Conservation (phyloP, 148 eudicot genomes). For the Pouteria glomerata region DNA sequence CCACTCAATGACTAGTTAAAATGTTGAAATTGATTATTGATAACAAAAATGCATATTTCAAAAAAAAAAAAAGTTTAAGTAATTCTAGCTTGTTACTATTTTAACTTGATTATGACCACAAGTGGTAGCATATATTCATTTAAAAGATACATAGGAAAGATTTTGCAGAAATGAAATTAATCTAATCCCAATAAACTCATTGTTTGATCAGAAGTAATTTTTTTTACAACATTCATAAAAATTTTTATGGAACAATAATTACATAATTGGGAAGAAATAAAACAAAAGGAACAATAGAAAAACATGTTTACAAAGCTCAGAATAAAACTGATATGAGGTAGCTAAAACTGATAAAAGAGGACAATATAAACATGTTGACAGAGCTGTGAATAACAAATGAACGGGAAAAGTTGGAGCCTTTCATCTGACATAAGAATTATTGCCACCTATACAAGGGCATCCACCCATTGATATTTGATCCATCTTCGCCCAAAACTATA, state of each 20-base stretch:
- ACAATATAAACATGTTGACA: neutral
- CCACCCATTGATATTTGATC: constrained; percentile 69
- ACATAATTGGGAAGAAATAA: too few relatives aligned
- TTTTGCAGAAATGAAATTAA: neutral
- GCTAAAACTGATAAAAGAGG: neutral
- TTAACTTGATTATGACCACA: too few relatives aligned
- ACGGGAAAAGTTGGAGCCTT: neutral
- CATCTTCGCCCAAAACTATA: too few relatives aligned
- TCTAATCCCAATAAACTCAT: neutral
- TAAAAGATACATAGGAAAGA: neutral
- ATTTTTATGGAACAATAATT: too few relatives aligned
- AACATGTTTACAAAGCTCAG: neutral
- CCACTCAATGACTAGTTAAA: neutral
- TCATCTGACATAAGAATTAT: too few relatives aligned
- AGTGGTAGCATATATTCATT: too few relatives aligned
- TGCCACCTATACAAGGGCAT: constrained; percentile 66
- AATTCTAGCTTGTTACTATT: neutral
- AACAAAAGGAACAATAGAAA: too few relatives aligned
- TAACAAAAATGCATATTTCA: neutral
- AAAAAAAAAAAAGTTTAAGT: neutral
- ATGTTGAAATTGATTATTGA: neutral
- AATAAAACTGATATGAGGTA: neutral
- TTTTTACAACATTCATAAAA: too few relatives aligned
- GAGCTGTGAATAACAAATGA: constrained; percentile 1
- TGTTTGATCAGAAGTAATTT: too few relatives aligned